These are phyloP conservation scores for Aspergillus quadricinctus DNA, from an alignment of 2,329 filamentous ascomycete species.

Conservation along the genomic window DNA sequence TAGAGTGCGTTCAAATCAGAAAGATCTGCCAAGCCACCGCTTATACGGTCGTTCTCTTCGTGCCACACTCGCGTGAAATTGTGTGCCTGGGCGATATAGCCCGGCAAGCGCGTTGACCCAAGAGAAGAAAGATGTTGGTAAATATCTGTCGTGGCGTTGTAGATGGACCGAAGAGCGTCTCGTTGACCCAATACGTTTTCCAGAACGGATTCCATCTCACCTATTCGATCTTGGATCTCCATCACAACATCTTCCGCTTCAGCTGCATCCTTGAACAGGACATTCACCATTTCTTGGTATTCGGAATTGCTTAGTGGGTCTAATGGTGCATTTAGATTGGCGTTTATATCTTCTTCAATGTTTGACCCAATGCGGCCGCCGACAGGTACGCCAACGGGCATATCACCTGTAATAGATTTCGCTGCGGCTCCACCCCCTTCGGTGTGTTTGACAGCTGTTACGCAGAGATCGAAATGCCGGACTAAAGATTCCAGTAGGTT, in stretches of 20 bases:
- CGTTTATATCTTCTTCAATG: conserved; percentile 29
- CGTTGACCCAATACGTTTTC: conserved; percentile 61
- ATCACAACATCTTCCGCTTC: conserved; percentile 60
- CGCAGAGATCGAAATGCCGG: conserved; percentile 87
- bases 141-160: conserved; percentile 57
- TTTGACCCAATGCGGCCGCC: conserved; percentile 28
- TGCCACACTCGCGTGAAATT: conserved; percentile 59
- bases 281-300: conserved; percentile 73
- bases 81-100: conserved; percentile 45
- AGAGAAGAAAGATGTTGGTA: conserved; percentile 65
- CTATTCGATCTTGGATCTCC: conserved; percentile 69
- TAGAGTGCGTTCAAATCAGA: conserved; percentile 76
- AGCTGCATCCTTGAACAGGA: conserved; percentile 58
- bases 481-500: conserved; percentile 74
- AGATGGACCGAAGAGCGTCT: conserved; percentile 51
- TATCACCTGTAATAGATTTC: conserved; percentile 62
- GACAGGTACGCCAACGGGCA: conserved; percentile 48
- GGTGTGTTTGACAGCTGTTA: conserved; percentile 84
- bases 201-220: conserved; percentile 71
- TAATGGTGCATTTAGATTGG: conserved; percentile 45
- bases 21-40: conserved; percentile 68
- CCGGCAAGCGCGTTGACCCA: conserved; percentile 56
- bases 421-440: conserved; percentile 72
- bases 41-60: conserved; percentile 67
- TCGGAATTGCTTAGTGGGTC: conserved; percentile 73